Evolutionary conservation across 2,329 filamentous ascomycete genomes (phyloP), one percentile per base, ranked within the genome.

Genomic region (Arachnomyces sp.): DNA sequence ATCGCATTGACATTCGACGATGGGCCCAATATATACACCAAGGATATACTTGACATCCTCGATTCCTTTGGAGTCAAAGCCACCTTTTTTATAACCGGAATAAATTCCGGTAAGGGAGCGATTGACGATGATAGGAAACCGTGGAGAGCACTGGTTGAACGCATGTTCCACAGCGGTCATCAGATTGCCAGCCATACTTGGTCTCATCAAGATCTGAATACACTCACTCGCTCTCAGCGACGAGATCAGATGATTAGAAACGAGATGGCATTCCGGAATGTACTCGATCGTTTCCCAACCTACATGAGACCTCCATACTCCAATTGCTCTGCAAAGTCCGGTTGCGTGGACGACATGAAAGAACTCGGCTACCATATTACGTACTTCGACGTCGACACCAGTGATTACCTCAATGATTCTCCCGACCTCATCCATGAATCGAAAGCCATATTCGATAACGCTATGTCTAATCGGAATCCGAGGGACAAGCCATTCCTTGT

Each of bases 1-100:
- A 70, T 84, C 49, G 80, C 80, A 13, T 57, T 84, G 40, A 83
- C 79, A 1, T 83, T 74, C 49, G 80, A 83, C 49, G 80, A 83
- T 54, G 80, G 80, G 1, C 80, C 79, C 15, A 74, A 74, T 47
- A 58, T 68, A 14, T 81, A 77, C 57, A 83, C 79, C 1, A 60
- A 62, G 31, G 72, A 79, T 44, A 68, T 84, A 9, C 66, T 83
- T 9, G 74, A 82, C 50, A 65, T 80, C 39, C 67, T 84, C 34
- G 68, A 70, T 43, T 65, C 62, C 17, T 79, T 81, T 52, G 64
- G 71, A 18, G 78, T 76, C 11, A 79, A 76, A 47, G 80, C 77
- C 2, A 84, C 81, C 2, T 84, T 84, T 56, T 83, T 82, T 58
- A 67, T 83, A 45, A 76, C 64, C 9, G 70, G 70, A 3, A 60